A percentile compares a stretch with the other conserved stretches of the same genome.
Conservation (phyloP, 352 stramenopile species). For the Blastocystis hominis region DNA sequence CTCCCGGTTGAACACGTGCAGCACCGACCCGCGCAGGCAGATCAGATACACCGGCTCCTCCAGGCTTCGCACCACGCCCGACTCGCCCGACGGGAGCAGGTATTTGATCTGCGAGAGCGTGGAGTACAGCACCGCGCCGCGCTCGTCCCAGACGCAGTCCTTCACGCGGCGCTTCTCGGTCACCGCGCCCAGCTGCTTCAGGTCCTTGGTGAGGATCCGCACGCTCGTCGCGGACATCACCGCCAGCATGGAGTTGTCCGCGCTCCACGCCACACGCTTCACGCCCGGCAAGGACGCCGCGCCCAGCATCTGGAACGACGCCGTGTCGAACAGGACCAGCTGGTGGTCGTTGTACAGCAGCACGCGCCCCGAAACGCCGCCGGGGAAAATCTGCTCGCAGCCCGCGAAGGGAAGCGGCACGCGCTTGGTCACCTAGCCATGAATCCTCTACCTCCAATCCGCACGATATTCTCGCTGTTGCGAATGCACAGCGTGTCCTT, state of each 20-base stretch:
- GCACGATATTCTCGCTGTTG: conserved; percentile 57
- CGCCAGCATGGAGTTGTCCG: conserved; percentile 87
- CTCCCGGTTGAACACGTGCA: conserved; percentile 86
- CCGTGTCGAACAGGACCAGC: conserved; percentile 93
- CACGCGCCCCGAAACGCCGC: conserved; percentile 86
- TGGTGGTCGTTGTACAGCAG: conserved; percentile 89
- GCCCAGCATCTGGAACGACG: conserved; percentile 84
- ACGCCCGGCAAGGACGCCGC: conserved; percentile 87
- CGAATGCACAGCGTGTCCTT: conserved; percentile 71
- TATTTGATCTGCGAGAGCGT: conserved; percentile 89
- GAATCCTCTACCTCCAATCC: neutral
- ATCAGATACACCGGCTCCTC: conserved; percentile 93
- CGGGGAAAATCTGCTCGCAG: conserved; percentile 76
- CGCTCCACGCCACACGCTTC: conserved; percentile 93
- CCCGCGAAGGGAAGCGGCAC: conserved; percentile 72
- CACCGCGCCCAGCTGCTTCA: conserved; percentile 90
- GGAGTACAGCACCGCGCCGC: conserved; percentile 93
- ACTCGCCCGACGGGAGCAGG: conserved; percentile 77
- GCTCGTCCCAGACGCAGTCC: conserved; percentile 80
- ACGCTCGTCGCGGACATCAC: conserved; percentile 93
- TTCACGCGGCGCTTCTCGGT: conserved; percentile 91
- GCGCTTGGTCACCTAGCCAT: conserved; percentile 84
- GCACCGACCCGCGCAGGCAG: conserved; percentile 81
- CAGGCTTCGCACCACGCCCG: conserved; percentile 91
- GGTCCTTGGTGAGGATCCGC: conserved; percentile 86